phyloP scores from a whole-genome alignment of 1,284 basidiomycete species.

The Gymnopus androsaceus region DNA sequence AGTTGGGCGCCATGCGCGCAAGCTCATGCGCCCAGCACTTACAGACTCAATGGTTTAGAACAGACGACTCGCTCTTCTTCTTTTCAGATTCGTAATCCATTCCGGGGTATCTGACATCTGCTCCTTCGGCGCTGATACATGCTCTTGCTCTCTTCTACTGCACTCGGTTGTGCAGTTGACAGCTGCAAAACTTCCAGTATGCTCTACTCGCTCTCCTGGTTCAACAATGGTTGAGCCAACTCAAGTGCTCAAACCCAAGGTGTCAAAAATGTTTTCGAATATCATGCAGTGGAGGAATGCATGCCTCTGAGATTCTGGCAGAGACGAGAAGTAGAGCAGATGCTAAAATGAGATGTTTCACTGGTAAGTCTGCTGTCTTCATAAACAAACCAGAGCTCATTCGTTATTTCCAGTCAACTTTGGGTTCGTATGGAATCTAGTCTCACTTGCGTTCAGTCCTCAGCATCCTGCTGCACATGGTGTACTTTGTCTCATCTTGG shows the following conservation, averaged over 20 bases:
- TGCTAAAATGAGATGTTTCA: constrained; percentile 89
- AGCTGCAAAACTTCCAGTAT: constrained; percentile 20
- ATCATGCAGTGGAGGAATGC: constrained; percentile 77
- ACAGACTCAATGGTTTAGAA: too few species aligned
- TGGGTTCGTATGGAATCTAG: constrained; percentile 52
- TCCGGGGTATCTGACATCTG: too few species aligned
- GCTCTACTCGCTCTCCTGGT: constrained; percentile 12
- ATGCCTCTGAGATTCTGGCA: constrained; percentile 75
- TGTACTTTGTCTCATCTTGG: constrained; percentile 96
- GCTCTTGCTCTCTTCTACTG: constrained; percentile 52
- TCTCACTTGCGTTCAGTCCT: constrained; percentile 51
- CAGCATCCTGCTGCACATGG: constrained; percentile 99
- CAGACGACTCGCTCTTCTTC: too few species aligned
- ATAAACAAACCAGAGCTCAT: constrained; percentile 12
- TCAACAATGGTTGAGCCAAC: constrained; percentile 26
- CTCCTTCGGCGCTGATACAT: too few species aligned
- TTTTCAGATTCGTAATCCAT: too few species aligned
- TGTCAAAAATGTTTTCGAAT: constrained; percentile 55
- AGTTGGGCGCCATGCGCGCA: too few species aligned
- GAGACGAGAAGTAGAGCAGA: constrained; percentile 76
- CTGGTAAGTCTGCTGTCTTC: constrained; percentile 56
- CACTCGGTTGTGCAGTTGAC: constrained; percentile 42
- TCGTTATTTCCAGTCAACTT: constrained; percentile 74
- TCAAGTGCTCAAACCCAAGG: constrained; percentile 25
- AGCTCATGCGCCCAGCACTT: too few species aligned